Percentiles rank a stretch among this genome's conserved stretches.
Evolutionary conservation across 2,329 filamentous ascomycete species (phyloP).

Genomic region (Sporothrix schenckii): DNA sequence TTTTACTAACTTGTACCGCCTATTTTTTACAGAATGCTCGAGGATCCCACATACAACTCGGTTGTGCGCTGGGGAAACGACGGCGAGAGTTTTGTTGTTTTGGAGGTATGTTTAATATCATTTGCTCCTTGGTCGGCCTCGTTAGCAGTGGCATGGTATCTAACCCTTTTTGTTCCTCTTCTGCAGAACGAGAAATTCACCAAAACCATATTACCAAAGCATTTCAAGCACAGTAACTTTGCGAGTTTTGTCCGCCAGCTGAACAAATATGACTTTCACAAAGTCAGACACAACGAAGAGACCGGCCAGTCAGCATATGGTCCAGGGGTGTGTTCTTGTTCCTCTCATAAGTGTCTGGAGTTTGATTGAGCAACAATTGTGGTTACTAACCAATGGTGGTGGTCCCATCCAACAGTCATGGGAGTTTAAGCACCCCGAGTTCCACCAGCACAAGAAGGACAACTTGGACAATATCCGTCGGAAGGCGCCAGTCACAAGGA

Average conservation of each 20-base stretch:
- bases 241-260: conserved; percentile 88
- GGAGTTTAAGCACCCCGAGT: conserved; percentile 98
- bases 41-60: conserved; percentile 87
- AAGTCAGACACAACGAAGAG: conserved; percentile 90
- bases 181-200: conserved; percentile 94
- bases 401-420: conserved; percentile 62
- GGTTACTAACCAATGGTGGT: conserved; percentile 9
- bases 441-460: conserved; percentile 93
- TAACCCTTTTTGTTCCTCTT: conserved; percentile 34
- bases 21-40: conserved; percentile 75
- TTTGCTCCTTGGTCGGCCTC: neutral
- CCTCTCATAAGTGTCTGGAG: neutral
- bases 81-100: conserved; percentile 92
- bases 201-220: conserved; percentile 92
- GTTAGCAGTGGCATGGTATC: neutral
- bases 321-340: conserved; percentile 61
- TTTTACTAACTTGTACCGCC: conserved; percentile 12
- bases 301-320: conserved; percentile 80
- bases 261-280: conserved; percentile 72
- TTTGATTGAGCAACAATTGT: no score
- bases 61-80: conserved; percentile 96
- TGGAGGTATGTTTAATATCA: conserved; percentile 71
- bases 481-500: conserved; percentile 90
- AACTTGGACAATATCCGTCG: conserved; percentile 94
- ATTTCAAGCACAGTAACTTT: conserved; percentile 99